Evolutionary conservation across 2,329 filamentous ascomycete species (phyloP), one percentile per base, ranked within the genome.

Genomic region (Lomentospora prolificans): DNA sequence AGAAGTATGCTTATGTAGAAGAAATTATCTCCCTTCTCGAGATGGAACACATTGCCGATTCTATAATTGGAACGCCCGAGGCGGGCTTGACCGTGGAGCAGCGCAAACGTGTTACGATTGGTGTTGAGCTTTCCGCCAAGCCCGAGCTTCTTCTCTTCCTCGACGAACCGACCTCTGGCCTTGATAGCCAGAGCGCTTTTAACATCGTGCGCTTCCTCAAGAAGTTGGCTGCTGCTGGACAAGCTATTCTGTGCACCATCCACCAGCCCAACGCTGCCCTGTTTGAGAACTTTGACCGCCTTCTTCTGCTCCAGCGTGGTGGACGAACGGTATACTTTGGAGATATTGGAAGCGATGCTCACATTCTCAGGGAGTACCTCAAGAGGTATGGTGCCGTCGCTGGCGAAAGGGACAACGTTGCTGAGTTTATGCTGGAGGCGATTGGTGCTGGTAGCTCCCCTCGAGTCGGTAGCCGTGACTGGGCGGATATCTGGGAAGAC

Each of bases 211-310:
- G 82, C 39, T 85, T 87, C 72, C 70, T 87, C 27, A 79, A 79
- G 58, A 87, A 86, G 68, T 76, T 87, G 50, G 84, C 86, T 52
- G 75, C 79, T n/a, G 86, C 87, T 2, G 90, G 90, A 1, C 90
- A 95, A 66, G 90, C 90, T 8, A 90, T 95, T 61, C 78, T 95
- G 3, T 95, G 89, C 71, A 95, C 90, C 0, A 95, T 95, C 60
- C 90, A 95, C 67, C 90, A 95, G 67, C 90, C 90, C 1, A 92
- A 90, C 61, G 87, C 88, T 14, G 84, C 88, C 0, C 76, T 95
- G 0, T 95, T 96, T 62, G 88, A 94, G 68, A 86, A 90, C 68
- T 96, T 95, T 61, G 90, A 95, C 66, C 81, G 89, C 10, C 77
- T 96, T 2, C 73, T 95, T 4, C 77, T 95, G 2, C 77, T 95